phyloP scores from a whole-genome alignment of 2,329 filamentous ascomycete species.

The Ceratocystis cacaofunesta region DNA sequence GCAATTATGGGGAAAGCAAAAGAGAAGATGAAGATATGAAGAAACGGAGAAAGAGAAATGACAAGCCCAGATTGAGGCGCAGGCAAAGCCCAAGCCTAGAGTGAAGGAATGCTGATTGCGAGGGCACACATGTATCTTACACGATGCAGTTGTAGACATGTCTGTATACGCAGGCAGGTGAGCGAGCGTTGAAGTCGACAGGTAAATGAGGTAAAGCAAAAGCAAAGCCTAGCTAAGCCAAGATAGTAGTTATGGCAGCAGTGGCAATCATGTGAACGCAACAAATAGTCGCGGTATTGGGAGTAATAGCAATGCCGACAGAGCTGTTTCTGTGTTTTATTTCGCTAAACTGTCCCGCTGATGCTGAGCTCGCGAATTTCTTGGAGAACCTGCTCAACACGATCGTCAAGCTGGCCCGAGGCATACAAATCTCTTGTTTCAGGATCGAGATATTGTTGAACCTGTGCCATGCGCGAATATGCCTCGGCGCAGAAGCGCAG shows the following conservation, averaged over 20 bases:
- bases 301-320: not conserved
- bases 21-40: not conserved
- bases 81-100: not conserved
- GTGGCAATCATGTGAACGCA: too few relatives aligned
- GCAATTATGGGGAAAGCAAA: not conserved
- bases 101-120: not conserved
- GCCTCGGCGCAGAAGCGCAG: constrained; percentile 94
- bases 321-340: not conserved
- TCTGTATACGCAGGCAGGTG: not conserved
- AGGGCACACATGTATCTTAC: not conserved
- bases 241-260: too few relatives aligned
- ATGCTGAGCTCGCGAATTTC: constrained; percentile 97
- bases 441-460: constrained; percentile 93
- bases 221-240: not conserved
- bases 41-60: not conserved
- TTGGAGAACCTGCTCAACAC: constrained; percentile 89
- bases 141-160: not conserved
- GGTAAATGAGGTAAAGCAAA: not conserved
- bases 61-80: not conserved
- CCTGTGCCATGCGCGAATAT: constrained; percentile 95
- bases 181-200: not conserved
- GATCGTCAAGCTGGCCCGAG: constrained; percentile 73
- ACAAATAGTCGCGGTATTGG: too few relatives aligned
- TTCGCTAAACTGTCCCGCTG: constrained; percentile 45
- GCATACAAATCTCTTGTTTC: constrained; percentile 95